Base-by-base conservation (phyloP, 1,139 yeast species). In the Geotrichum europaeum region DNA sequence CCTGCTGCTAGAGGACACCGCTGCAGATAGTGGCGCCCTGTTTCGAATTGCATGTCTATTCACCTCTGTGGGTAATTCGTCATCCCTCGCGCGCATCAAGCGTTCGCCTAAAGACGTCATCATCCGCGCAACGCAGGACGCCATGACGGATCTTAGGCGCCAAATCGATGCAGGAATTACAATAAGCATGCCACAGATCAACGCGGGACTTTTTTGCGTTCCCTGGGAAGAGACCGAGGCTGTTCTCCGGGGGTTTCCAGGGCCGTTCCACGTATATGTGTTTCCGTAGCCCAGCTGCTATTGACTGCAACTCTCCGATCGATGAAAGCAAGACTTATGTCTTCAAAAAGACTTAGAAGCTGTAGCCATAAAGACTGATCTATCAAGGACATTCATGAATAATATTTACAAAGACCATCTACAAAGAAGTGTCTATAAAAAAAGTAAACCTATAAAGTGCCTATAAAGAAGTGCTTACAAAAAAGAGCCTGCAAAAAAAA, bases 151-250 rank as follows among this genome's bases (percentile, higher is more conserved):
- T 67, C 70, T 87, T 62, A 66, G 69, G 28, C 51, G 55, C 1
- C 84, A 84, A 66, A 63, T 82, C 55, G 83, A 87, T 67, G 67
- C 71, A 25, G 72, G 74, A 36, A 78, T 76, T 7, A 74, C 75
- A 1, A 67, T 66, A 0, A 57, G 61, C 20, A 72, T 70, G 2
- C 86, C 84, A 66, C 67, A 77, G 2, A 76, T 78, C 12, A 32
- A 25, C 15, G 22, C 22, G 10, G 34, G 1, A 0, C 79, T 89
- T 6, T 89, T 89, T 71, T 81, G 80, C 1, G 92, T 87, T 1
- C 95, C 96, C 0, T 89, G 96, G 96, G 80, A 77, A 40, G 67
- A 79, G 7, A 88, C 96, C 0, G 94, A 83, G 67, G 69, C 64
- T 10, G 81, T 80, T 0, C 32, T 53, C 10, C 45, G 25, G 15